These are phyloP conservation scores for Agrocybe praecox DNA, from an alignment of 768 basidiomycete genomes.

Conservation along the genomic window DNA sequence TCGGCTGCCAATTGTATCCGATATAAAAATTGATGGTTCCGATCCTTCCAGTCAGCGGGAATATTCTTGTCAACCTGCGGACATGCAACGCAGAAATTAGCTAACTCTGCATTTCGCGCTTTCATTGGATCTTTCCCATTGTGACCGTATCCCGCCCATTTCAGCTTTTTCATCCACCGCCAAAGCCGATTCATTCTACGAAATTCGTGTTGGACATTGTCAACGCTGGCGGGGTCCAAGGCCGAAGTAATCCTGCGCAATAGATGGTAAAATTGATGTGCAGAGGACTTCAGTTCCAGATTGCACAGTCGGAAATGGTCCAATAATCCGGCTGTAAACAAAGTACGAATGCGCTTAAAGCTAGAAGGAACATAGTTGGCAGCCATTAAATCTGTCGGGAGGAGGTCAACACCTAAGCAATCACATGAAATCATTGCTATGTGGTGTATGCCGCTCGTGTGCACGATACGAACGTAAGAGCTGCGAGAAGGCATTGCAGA, in stretches of 20 bases:
- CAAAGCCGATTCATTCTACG: not conserved
- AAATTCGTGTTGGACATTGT: not conserved
- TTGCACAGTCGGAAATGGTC: not conserved
- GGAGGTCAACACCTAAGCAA: not conserved
- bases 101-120: not conserved
- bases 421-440: not conserved
- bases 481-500: not conserved
- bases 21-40: conserved; percentile 2
- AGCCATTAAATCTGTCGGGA: not conserved
- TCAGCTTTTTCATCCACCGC: conserved; percentile 1
- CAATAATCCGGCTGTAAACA: not conserved
- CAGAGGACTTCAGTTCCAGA: not conserved
- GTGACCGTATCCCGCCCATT: conserved; percentile 15
- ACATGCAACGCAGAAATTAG: conserved; percentile 26
- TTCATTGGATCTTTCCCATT: not conserved
- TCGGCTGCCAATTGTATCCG: conserved; percentile 8
- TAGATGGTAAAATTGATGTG: not conserved
- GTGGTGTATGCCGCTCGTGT: not conserved
- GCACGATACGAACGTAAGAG: not conserved
- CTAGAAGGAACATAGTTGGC: not conserved
- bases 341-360: not conserved
- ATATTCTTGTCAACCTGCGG: conserved; percentile 27
- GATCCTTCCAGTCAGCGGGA: conserved; percentile 19
- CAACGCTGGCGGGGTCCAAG: not conserved
- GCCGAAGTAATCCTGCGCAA: not conserved